Evolutionary conservation across 352 stramenopile species (phyloP).

Genomic region (Globisporangium cystogenes): DNA sequence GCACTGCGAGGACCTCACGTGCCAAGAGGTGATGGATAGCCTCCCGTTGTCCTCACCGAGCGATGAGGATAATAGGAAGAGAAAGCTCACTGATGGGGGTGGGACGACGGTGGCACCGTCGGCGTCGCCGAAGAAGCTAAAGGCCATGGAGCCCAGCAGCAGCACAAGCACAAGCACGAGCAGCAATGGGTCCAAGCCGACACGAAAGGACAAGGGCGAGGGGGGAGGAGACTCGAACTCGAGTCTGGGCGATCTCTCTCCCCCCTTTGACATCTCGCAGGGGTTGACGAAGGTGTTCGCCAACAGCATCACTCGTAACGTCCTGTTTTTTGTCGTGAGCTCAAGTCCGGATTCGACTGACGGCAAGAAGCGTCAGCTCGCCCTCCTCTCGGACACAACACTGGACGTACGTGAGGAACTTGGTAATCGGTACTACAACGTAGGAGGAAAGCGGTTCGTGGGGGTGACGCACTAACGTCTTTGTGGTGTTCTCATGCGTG

Average conservation of each 20-base stretch:
- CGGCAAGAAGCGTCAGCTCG: conserved; percentile 25
- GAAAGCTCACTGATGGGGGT: conserved; percentile 19
- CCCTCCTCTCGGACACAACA: conserved; percentile 21
- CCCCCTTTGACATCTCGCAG: conserved; percentile 13
- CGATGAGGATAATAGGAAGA: conserved; percentile 34
- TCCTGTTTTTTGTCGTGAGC: conserved; percentile 53
- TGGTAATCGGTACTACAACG: neutral
- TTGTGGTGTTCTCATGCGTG: neutral
- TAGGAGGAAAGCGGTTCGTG: too few relatives aligned
- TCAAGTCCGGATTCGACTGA: conserved; percentile 20
- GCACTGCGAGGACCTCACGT: conserved; percentile 48
- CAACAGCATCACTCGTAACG: conserved; percentile 47
- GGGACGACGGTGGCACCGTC: conserved; percentile 13
- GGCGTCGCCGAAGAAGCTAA: conserved; percentile 26
- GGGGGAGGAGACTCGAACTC: neutral
- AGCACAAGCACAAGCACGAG: neutral
- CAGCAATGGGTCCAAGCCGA: neutral
- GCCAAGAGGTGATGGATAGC: conserved; percentile 55
- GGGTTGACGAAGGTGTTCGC: conserved; percentile 14
- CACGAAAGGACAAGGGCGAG: conserved; percentile 3
- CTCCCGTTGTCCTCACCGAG: conserved; percentile 31
- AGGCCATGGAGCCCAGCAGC: conserved; percentile 10
- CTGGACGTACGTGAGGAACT: conserved; percentile 28
- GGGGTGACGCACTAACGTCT: neutral
- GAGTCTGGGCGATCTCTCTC: conserved; percentile 3